Conservation (phyloP, 441 rosid genomes). For the Pelargonium australe region DNA sequence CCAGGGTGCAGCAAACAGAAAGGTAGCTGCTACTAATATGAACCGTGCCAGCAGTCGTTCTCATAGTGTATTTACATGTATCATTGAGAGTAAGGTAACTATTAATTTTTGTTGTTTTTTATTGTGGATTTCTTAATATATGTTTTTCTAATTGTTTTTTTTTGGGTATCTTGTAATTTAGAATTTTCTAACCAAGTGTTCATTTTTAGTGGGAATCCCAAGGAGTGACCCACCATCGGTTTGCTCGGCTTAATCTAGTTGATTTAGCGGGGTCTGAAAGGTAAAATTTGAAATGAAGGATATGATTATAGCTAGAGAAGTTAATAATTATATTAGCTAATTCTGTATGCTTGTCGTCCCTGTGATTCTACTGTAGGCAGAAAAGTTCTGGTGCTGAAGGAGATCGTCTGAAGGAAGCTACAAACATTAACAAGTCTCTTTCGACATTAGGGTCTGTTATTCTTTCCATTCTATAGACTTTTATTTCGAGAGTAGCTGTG, state of each 20-base stretch:
- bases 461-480: constrained; percentile 9
- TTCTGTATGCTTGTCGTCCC: constrained; percentile 1
- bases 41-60: constrained; percentile 98
- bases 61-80: constrained; percentile 95
- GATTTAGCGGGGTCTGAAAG: constrained; percentile 99
- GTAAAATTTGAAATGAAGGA: constrained; percentile 30
- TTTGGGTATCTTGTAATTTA: constrained; percentile 9
- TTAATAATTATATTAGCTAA: not conserved
- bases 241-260: constrained; percentile 94
- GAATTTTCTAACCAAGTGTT: constrained; percentile 17
- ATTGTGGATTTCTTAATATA: not conserved
- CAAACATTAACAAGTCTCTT: constrained; percentile 95
- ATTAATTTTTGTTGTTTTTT: not conserved
- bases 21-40: constrained; percentile 98
- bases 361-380: constrained; percentile 47
- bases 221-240: constrained; percentile 93
- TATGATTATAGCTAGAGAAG: not conserved
- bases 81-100: constrained; percentile 85
- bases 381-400: constrained; percentile 99
- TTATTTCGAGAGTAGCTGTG: constrained; percentile 9
- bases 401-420: constrained; percentile 97
- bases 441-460: constrained; percentile 79
- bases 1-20: constrained; percentile 95
- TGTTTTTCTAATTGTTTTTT: not conserved
- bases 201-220: constrained; percentile 84